phyloP scores from a whole-genome alignment of 768 basidiomycete genomes.

The Lentinula guzmanii region DNA sequence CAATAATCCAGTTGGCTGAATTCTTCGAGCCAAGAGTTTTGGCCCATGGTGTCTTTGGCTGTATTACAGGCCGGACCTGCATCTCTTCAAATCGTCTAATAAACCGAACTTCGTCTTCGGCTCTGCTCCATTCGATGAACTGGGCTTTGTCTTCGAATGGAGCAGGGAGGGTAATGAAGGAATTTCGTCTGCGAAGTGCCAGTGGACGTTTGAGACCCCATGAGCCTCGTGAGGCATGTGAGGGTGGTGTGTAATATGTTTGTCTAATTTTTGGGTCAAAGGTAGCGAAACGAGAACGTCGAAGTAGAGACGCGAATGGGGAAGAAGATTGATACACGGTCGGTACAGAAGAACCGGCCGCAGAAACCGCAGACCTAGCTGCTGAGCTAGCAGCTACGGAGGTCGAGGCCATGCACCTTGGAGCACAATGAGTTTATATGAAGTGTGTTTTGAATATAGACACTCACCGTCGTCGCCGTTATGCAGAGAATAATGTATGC shows the following conservation, averaged over 20 bases:
- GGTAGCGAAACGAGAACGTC: conserved; percentile 76
- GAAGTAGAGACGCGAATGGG: conserved; percentile 70
- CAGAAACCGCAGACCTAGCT: conserved; percentile 7
- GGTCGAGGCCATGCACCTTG: conserved; percentile 11
- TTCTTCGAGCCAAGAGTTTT: conserved; percentile 29
- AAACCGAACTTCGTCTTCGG: conserved; percentile 60
- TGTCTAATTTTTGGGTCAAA: conserved; percentile 75
- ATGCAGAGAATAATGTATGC: not conserved
- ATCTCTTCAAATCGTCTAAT: conserved; percentile 65
- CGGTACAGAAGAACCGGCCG: conserved; percentile 2
- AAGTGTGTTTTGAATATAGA: not conserved
- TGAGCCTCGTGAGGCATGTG: conserved; percentile 70
- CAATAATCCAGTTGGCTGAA: conserved; percentile 27
- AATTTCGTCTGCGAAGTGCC: conserved; percentile 54
- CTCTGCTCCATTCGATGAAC: conserved; percentile 74
- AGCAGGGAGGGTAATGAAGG: conserved; percentile 58
- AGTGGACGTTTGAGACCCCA: conserved; percentile 86
- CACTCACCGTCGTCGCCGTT: not conserved
- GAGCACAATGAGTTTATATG: not conserved
- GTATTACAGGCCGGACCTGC: conserved; percentile 29
- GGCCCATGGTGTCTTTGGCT: conserved; percentile 28
- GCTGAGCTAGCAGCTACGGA: conserved; percentile 3
- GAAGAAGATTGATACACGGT: conserved; percentile 38
- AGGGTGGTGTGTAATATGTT: conserved; percentile 66
- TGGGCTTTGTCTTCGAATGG: conserved; percentile 64